These are phyloP conservation scores for Lentinula raphanica DNA, from an alignment of 768 basidiomycete genomes.

Conservation along the genomic window DNA sequence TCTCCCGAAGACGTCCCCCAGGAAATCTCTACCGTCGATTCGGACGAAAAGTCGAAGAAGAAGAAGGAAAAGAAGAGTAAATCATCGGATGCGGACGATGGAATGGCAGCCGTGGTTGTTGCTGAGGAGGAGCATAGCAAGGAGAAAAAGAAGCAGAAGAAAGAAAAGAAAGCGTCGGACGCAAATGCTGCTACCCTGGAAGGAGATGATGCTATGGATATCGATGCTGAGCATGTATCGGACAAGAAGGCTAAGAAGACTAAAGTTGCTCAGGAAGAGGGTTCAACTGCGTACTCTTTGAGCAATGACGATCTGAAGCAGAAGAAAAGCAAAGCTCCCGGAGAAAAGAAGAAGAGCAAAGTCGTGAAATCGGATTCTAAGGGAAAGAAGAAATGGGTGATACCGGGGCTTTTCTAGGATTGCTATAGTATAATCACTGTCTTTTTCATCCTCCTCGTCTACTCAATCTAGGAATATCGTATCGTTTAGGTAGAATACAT, in stretches of 20 bases:
- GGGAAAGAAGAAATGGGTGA: conserved; percentile 59
- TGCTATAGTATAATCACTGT: too few relatives aligned
- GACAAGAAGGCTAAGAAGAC: conserved; percentile 6
- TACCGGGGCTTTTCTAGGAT: too few relatives aligned
- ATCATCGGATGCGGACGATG: conserved; percentile 1
- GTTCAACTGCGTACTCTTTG: conserved; percentile 18
- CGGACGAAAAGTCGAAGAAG: conserved; percentile 14
- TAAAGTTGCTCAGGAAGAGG: neutral
- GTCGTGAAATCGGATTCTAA: conserved; percentile 32
- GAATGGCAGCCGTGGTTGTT: conserved; percentile 10
- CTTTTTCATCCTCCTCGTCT: too few relatives aligned
- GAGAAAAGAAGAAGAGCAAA: conserved; percentile 58
- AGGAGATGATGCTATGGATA: neutral
- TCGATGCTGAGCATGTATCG: neutral
- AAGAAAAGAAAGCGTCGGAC: conserved; percentile 9
- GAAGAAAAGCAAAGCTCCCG: conserved; percentile 38
- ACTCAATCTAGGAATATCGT: neutral
- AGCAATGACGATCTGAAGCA: conserved; percentile 47
- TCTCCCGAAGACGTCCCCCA: neutral
- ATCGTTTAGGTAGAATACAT: too few relatives aligned
- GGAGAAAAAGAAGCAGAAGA: conserved; percentile 5
- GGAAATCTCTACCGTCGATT: conserved; percentile 7
- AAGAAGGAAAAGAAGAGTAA: conserved; percentile 15
- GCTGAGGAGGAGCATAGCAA: conserved; percentile 10
- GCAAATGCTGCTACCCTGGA: neutral